Evolutionary conservation across 768 basidiomycete genomes (phyloP).

Genomic region (Cubamyces lactineus): DNA sequence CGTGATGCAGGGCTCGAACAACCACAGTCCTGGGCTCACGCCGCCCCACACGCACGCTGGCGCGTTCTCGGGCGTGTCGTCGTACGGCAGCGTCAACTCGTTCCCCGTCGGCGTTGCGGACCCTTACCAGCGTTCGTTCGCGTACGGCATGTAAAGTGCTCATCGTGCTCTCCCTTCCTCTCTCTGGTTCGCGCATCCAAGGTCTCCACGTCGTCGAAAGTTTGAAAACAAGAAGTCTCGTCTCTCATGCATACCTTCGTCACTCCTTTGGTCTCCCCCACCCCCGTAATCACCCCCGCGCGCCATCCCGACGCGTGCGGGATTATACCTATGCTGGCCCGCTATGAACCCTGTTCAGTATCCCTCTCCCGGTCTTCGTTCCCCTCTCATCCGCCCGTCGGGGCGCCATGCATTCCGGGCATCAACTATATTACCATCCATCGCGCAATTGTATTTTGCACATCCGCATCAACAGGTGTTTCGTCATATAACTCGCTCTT

Average conservation of each 20-base stretch:
- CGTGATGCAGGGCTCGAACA: slow-evolving; percentile 73
- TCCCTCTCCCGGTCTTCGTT: slow-evolving; percentile 15
- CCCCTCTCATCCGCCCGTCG: slow-evolving; percentile 3
- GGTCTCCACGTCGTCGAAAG: slow-evolving; percentile 9
- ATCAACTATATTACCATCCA: slow-evolving; percentile 40
- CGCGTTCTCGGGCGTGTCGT: slow-evolving; percentile 60
- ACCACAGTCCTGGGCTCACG: slow-evolving; percentile 64
- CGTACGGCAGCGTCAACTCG: slow-evolving; percentile 56
- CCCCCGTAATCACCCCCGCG: slow-evolving; percentile 22
- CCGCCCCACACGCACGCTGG: slow-evolving; percentile 57
- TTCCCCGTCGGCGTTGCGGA: slow-evolving; percentile 60
- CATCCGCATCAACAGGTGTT: slow-evolving; percentile 34
- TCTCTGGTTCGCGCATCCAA: slow-evolving; percentile 3
- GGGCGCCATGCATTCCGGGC: slow-evolving; percentile 32
- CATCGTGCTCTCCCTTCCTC: not conserved
- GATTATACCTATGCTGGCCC: slow-evolving; percentile 31
- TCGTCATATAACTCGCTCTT: slow-evolving; percentile 34
- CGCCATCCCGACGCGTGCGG: slow-evolving; percentile 24
- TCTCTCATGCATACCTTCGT: slow-evolving; percentile 21
- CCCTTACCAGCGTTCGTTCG: slow-evolving; percentile 77
- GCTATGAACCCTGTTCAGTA: slow-evolving; percentile 28
- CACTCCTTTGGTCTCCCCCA: slow-evolving; percentile 22
- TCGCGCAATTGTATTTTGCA: slow-evolving; percentile 44
- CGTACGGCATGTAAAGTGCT: slow-evolving; percentile 73
- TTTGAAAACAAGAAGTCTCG: slow-evolving; percentile 11